phyloP scores from a whole-genome alignment of 1,284 basidiomycete species.

The Taiwanofungus camphoratus region DNA sequence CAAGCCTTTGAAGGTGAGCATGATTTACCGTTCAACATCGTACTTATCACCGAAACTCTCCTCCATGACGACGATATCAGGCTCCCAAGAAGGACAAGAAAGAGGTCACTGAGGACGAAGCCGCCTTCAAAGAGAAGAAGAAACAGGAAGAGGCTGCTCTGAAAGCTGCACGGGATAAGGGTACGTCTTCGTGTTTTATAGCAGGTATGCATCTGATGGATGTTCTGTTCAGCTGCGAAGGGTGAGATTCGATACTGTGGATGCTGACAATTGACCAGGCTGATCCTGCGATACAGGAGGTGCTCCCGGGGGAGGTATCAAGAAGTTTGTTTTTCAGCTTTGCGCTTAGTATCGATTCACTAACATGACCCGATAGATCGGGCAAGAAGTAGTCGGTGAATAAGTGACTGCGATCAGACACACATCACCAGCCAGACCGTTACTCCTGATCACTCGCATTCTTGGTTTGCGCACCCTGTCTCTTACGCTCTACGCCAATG shows the following conservation, averaged over 20 bases:
- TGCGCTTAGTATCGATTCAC: neutral
- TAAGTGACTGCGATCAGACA: too few relatives aligned
- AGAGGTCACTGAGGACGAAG: slow-evolving; percentile 65
- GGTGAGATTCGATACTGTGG: slow-evolving; percentile 35
- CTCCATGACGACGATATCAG: slow-evolving; percentile 30
- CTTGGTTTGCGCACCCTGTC: too few relatives aligned
- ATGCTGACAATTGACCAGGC: neutral
- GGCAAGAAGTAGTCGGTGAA: slow-evolving; percentile 54
- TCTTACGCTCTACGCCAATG: too few relatives aligned
- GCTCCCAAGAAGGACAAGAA: slow-evolving; percentile 75
- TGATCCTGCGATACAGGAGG: slow-evolving; percentile 42
- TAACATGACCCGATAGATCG: slow-evolving; percentile 41
- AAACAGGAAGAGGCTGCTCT: slow-evolving; percentile 64
- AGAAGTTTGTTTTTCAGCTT: slow-evolving; percentile 55
- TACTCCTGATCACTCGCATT: too few relatives aligned
- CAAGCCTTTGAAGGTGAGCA: slow-evolving; percentile 64
- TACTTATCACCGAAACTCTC: neutral
- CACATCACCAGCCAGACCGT: too few relatives aligned
- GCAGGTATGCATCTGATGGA: neutral
- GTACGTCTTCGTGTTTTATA: slow-evolving; percentile 31
- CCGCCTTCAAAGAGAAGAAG: slow-evolving; percentile 68
- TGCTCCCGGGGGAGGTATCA: slow-evolving; percentile 69
- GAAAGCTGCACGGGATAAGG: slow-evolving; percentile 64
- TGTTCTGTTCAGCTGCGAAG: slow-evolving; percentile 45
- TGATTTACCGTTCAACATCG: neutral